phyloP scores from a whole-genome alignment of 805 yeast species.

The Candida chauliodis region DNA sequence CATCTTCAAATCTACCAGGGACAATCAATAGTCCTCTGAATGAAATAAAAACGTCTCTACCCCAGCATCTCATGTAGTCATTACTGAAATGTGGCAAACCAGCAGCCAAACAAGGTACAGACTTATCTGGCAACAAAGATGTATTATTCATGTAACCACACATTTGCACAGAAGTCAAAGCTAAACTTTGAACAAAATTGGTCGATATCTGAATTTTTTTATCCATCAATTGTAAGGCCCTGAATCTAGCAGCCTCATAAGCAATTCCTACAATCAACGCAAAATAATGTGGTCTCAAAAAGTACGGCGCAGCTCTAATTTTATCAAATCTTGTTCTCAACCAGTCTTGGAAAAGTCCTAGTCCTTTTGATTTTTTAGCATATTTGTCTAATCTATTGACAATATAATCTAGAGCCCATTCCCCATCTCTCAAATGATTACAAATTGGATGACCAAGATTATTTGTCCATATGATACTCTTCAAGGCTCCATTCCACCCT shows the following conservation, averaged over 20 bases:
- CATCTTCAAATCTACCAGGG: conserved; percentile 75
- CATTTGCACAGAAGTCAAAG: conserved; percentile 85
- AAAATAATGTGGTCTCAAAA: conserved; percentile 82
- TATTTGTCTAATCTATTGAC: conserved; percentile 60
- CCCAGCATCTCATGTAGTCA: conserved; percentile 97
- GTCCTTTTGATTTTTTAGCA: conserved; percentile 40
- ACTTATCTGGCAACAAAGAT: conserved; percentile 62
- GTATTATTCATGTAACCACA: conserved; percentile 70
- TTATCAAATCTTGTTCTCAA: conserved; percentile 58
- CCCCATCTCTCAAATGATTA: conserved; percentile 74
- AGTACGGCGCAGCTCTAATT: conserved; percentile 67
- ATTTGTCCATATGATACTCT: conserved; percentile 59
- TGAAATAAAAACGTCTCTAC: conserved; percentile 90
- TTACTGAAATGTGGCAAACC: conserved; percentile 92
- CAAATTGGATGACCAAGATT: conserved; percentile 83
- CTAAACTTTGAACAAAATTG: conserved; percentile 72
- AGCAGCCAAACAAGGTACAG: conserved; percentile 82
- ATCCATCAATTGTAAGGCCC: conserved; percentile 58
- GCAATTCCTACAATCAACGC: conserved; percentile 77
- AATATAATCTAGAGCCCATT: conserved; percentile 85
- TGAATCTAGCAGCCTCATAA: conserved; percentile 74
- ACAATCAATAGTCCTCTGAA: conserved; percentile 77
- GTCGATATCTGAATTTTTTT: conserved; percentile 56
- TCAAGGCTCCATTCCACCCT: conserved; percentile 80
- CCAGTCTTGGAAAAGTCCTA: conserved; percentile 66